These are phyloP conservation scores for Oryza glaberrima DNA, from an alignment of 176 grass and related monocot genomes.

Conservation along the genomic window DNA sequence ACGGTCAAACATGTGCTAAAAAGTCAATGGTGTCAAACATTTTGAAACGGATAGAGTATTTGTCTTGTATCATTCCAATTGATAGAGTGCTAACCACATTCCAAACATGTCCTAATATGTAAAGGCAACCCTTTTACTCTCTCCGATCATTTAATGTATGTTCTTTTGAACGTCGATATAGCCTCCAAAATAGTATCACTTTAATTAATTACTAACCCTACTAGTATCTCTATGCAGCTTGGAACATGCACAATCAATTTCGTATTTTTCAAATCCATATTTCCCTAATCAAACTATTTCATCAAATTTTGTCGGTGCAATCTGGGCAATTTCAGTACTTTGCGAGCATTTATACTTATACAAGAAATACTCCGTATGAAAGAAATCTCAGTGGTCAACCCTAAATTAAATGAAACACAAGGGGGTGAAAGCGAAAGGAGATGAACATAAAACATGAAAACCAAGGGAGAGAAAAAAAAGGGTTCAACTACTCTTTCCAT, in stretches of 20 bases:
- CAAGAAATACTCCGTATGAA: not conserved
- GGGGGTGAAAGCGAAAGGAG: not conserved
- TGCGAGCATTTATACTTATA: not conserved
- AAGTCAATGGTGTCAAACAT: too few species aligned
- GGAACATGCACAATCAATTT: too few species aligned
- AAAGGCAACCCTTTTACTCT: not conserved
- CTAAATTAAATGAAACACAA: not conserved
- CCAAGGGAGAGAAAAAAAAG: not conserved
- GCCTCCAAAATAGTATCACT: too few species aligned
- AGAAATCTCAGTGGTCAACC: not conserved
- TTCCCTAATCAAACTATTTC: too few species aligned
- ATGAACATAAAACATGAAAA: not conserved
- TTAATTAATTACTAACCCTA: too few species aligned
- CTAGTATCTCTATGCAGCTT: too few species aligned
- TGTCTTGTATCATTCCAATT: not conserved
- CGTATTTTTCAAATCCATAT: too few species aligned
- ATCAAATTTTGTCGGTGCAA: not conserved
- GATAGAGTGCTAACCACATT: not conserved
- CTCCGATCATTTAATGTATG: not conserved
- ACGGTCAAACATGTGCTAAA: too few species aligned
- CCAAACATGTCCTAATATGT: not conserved
- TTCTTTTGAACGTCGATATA: too few species aligned
- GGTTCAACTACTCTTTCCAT: conserved; percentile 31
- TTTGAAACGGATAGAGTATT: not conserved
- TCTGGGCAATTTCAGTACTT: not conserved